These are phyloP conservation scores for Aquilaria malaccensis DNA, from an alignment of 345 rosid species.

Conservation along the genomic window DNA sequence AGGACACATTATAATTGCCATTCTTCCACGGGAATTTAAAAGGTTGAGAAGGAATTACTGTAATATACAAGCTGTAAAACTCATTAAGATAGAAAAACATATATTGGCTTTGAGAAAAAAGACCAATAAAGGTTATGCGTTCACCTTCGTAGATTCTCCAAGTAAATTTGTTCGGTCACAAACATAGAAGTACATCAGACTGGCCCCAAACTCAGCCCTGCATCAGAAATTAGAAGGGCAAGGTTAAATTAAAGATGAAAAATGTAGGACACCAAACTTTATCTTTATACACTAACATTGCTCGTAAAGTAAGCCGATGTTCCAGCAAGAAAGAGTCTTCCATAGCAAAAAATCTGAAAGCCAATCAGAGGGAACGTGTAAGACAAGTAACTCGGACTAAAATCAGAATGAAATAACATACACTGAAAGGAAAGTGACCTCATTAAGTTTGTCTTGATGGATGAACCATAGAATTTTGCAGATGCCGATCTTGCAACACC, in stretches of 20 bases:
- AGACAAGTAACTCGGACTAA: slow-evolving; percentile 11
- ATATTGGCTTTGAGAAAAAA: background rate
- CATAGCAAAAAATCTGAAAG: slow-evolving; percentile 76
- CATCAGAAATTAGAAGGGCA: slow-evolving; percentile 11
- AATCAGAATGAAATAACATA: slow-evolving; percentile 3
- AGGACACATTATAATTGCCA: too few species aligned
- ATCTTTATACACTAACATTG: slow-evolving; percentile 47
- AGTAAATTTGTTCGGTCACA: slow-evolving; percentile 75
- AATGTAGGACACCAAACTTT: background rate
- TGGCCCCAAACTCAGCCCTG: slow-evolving; percentile 85
- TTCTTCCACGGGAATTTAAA: too few species aligned
- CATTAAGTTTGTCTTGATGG: slow-evolving; percentile 61
- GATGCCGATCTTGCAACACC: slow-evolving; percentile 82
- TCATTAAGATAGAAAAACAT: too few species aligned
- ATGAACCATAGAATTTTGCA: slow-evolving; percentile 49
- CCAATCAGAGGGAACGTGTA: slow-evolving; percentile 12
- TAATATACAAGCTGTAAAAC: too few species aligned
- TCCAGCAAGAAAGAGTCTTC: slow-evolving; percentile 91
- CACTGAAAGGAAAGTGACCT: slow-evolving; percentile 35
- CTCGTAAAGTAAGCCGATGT: slow-evolving; percentile 76
- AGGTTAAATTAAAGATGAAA: slow-evolving; percentile 10
- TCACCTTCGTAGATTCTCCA: slow-evolving; percentile 81
- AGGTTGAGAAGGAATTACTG: too few species aligned
- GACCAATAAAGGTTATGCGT: slow-evolving; percentile 5
- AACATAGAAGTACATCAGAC: slow-evolving; percentile 67